Base-by-base conservation (phyloP, 2,329 filamentous ascomycete genomes). In the Myriosclerotinia scirpicola region DNA sequence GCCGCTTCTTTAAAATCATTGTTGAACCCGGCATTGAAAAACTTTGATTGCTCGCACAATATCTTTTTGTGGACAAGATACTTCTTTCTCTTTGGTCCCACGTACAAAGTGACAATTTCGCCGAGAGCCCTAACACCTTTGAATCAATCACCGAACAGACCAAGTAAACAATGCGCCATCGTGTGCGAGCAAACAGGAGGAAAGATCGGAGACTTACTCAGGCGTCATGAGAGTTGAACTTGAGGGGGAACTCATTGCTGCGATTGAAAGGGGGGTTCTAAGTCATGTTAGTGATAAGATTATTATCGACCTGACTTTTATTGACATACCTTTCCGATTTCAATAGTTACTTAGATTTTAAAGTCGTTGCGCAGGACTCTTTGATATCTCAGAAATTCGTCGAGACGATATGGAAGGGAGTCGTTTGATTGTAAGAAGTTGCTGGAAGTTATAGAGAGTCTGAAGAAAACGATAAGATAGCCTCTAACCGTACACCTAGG, bases 51-150 rank as follows among this genome's bases (percentile, higher is more conserved):
- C 20, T 64, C 58, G 58, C 68, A 71, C 1, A 73, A 22, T 1
- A 69, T 48, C 6, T 68, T 64, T 26, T 71, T 69, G 44, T 73
- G 68, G 26, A 72, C 65, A 1, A 58, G n/a, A 30, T 69, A 71
- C 15, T 62, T 40, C 17, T 69, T 55, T 3, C 38, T 26, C 8
- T 69, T n/a, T 0, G 3, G 0, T 2, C 70, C 68, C n/a, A 73
- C 63, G 48, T 64, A 54, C 3, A 73, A 30, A 17, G 46, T 68
- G 2, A 72, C 50, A 11, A 53, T n/a, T 26, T 69, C 56, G 3
- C 26, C 15, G 5, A 62, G 38, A 14, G 3, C 11, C 17, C 3
- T 1, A 34, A 59, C 7, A 20, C 11, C 40, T 26, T 22, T 11
- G 1, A 2, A 26, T 5, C 12, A 6, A 20, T 2, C 54, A 22